Percentiles rank a stretch among this genome's conserved stretches.
Conservation (phyloP, 208 protist genomes). For the Leishmania gerbilli region DNA sequence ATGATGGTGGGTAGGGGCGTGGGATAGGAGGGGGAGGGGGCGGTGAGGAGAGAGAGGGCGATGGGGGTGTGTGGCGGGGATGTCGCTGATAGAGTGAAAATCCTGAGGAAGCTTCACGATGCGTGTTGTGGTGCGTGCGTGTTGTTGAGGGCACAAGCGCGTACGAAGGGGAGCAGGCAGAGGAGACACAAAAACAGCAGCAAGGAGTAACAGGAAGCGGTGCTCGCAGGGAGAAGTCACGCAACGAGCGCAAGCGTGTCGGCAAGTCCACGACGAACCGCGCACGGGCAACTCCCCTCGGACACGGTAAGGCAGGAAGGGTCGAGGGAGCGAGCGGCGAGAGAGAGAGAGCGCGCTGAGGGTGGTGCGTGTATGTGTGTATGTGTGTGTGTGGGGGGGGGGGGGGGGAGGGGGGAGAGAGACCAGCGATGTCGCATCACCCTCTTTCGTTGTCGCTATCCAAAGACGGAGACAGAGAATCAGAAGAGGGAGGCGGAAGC, state of each 20-base stretch:
- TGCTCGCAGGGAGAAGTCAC: not conserved
- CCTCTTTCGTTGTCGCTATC: too few relatives aligned
- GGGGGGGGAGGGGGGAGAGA: not conserved
- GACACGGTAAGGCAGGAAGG: not conserved
- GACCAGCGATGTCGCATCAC: not conserved
- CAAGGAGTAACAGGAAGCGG: not conserved
- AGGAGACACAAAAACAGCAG: not conserved
- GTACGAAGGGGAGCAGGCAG: not conserved
- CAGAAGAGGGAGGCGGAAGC: not conserved
- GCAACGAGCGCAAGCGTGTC: not conserved
- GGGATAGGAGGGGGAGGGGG: not conserved
- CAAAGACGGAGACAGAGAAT: not conserved
- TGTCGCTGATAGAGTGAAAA: not conserved
- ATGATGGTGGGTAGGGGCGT: constrained; percentile 18
- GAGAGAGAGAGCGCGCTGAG: not conserved
- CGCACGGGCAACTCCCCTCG: not conserved
- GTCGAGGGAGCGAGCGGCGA: not conserved
- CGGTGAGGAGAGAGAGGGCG: not conserved
- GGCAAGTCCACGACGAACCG: not conserved
- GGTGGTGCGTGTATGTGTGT: not conserved
- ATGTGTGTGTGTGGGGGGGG: not conserved
- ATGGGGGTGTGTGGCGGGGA: not conserved
- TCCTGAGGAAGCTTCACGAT: not conserved
- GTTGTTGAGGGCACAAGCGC: not conserved
- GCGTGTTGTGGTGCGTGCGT: constrained; percentile 11